Base-by-base conservation (phyloP, 306 rosid species). In the Luffa acutangula region DNA sequence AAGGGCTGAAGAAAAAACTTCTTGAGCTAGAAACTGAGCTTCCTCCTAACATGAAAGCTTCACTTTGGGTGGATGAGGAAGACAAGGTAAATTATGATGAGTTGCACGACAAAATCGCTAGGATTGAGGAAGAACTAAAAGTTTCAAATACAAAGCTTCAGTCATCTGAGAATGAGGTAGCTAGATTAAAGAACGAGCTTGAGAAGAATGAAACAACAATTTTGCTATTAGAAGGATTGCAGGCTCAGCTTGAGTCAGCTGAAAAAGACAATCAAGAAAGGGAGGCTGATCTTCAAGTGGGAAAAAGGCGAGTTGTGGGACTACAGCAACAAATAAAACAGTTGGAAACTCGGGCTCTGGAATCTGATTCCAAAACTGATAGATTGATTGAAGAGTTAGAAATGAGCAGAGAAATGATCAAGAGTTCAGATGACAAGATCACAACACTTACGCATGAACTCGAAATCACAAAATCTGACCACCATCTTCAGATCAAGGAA, bases 241-340 rank as follows among this genome's bases (percentile, higher is more conserved):
- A 90, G 80, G 83, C 21, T 71, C 85, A 59, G 77, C 85, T 72
- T 37, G 79, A 79, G 52, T 77, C 39, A 56, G 85, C 59, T 45
- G 56, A 69, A 69, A 62, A 82, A 49, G 82, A 84, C 75, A 48
- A 85, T 64, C 62, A 81, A 73, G 48, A n/a, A 78, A 91, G 80
- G 82, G 89, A 86, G 75, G 83, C 83, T 53, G 89, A 88, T 43
- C 87, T 89, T 65, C 82, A 81, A 76, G 59, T 75, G 60, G 89
- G 86, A 85, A 90, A 83, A 66, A 59, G 66, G 80, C 88, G 43
- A 74, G 84, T 82, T 37, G n/a, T 81, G 62, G 86, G 85, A 77
- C 82, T 89, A 80, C 82, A 86, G 77, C 78, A 84, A 4, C 85
- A 82, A 63, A 88, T 59, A 5, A 78, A 73, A 46, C 83, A 83